phyloP scores from a whole-genome alignment of 2,329 filamentous ascomycete species.

The Eurotiales sp. region DNA sequence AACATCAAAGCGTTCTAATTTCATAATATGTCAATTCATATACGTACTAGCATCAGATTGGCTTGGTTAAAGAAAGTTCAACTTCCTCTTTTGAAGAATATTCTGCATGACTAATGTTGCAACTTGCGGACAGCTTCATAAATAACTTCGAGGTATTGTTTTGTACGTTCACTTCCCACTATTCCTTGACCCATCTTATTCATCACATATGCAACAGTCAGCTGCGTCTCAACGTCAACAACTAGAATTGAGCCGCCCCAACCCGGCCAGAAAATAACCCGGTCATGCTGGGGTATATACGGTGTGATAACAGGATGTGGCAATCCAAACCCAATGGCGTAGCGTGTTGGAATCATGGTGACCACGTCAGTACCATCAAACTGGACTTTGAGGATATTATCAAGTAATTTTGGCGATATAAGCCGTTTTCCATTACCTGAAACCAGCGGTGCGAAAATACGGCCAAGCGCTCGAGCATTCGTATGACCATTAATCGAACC shows the following conservation, averaged over 20 bases:
- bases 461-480: conserved; percentile 43
- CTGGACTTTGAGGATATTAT: conserved; percentile 47
- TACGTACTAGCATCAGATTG: no score
- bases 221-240: conserved; percentile 41
- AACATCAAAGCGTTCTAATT: no score
- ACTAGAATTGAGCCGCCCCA: conserved; percentile 45
- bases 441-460: conserved; percentile 40
- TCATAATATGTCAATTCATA: no score
- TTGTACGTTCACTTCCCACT: conserved; percentile 26
- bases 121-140: conserved; percentile 23
- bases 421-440: conserved; percentile 24
- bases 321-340: conserved; percentile 44
- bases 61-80: no score
- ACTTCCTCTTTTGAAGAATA: no score
- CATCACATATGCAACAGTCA: conserved; percentile 47
- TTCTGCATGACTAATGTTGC: background rate
- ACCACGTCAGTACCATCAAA: conserved; percentile 40
- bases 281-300: conserved; percentile 31
- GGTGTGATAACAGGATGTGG: conserved; percentile 23
- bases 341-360: conserved; percentile 30
- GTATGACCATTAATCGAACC: conserved; percentile 44
- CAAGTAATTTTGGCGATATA: conserved; percentile 41
- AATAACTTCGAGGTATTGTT: conserved; percentile 29
- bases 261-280: conserved; percentile 42
- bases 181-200: conserved; percentile 39